phyloP scores from a whole-genome alignment of 805 yeast species.

The Candida vartiovaarae region DNA sequence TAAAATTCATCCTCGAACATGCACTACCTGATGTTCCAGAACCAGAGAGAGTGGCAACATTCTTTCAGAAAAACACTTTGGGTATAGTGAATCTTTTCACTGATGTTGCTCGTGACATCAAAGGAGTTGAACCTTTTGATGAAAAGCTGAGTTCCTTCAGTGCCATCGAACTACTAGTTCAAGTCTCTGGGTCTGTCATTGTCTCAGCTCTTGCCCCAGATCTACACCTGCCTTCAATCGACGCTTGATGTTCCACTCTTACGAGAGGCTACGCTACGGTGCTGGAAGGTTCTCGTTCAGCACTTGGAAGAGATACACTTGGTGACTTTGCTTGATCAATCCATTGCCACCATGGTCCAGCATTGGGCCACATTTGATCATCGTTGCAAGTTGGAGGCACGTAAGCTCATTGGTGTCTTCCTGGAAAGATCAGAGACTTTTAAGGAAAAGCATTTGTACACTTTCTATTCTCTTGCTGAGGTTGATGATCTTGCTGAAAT shows the following conservation, averaged over 20 bases:
- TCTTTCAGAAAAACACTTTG: slow-evolving; percentile 52
- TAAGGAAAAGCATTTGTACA: slow-evolving; percentile 38
- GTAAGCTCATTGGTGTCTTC: slow-evolving; percentile 37
- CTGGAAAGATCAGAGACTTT: slow-evolving; percentile 28
- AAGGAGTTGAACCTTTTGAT: slow-evolving; percentile 63
- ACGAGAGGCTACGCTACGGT: slow-evolving; percentile 52
- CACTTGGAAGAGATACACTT: slow-evolving; percentile 51
- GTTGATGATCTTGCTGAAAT: slow-evolving; percentile 31
- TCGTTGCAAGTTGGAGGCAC: slow-evolving; percentile 44
- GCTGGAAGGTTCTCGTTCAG: slow-evolving; percentile 59
- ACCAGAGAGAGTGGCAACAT: slow-evolving; percentile 27
- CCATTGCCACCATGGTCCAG: slow-evolving; percentile 68
- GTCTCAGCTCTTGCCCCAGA: slow-evolving; percentile 74
- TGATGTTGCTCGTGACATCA: slow-evolving; percentile 66
- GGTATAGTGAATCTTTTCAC: slow-evolving; percentile 77
- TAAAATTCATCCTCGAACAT: slow-evolving; percentile 31
- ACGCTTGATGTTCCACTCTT: slow-evolving; percentile 59
- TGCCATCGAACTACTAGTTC: slow-evolving; percentile 66
- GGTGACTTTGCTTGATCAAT: slow-evolving; percentile 62
- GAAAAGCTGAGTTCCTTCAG: slow-evolving; percentile 65
- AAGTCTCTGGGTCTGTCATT: slow-evolving; percentile 44
- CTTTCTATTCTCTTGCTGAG: slow-evolving; percentile 47
- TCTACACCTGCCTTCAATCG: slow-evolving; percentile 78
- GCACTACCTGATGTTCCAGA: slow-evolving; percentile 16
- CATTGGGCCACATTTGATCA: slow-evolving; percentile 48